Conservation (phyloP, 129 eudicot species). For the Artemisia tridentata region DNA sequence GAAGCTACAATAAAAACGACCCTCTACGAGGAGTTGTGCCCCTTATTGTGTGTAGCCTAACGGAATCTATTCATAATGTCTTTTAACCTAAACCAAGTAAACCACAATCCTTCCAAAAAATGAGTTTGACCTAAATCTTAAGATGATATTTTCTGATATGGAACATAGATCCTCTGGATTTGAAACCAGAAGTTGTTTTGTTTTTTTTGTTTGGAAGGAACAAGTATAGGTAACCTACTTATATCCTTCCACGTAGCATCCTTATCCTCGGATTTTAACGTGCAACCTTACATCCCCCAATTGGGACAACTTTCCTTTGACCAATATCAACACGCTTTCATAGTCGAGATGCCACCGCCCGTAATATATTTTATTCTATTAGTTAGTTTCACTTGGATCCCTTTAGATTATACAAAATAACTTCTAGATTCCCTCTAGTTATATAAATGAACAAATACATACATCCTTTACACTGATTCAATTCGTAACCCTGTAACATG, state of each 20-base stretch:
- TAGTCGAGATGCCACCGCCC: slow-evolving; percentile 33
- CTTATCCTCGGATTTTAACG: slow-evolving; percentile 25
- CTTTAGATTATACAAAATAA: background rate
- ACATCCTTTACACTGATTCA: no score
- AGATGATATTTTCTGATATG: background rate
- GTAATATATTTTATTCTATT: background rate
- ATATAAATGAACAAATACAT: background rate
- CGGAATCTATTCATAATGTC: no score
- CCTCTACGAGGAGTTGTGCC: no score
- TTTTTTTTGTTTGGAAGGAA: background rate
- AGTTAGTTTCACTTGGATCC: background rate
- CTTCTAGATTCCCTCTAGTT: background rate
- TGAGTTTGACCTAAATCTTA: background rate
- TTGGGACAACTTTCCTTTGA: slow-evolving; percentile 21
- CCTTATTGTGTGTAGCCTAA: no score
- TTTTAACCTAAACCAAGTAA: background rate
- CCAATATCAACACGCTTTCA: slow-evolving; percentile 24
- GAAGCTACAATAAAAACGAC: no score
- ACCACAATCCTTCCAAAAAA: background rate
- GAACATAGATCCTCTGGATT: background rate
- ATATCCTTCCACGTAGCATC: slow-evolving; percentile 33
- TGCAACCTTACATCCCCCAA: slow-evolving; percentile 10
- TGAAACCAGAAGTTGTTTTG: background rate
- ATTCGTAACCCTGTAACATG: no score
- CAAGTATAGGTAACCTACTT: slow-evolving; percentile 12